These are phyloP conservation scores for Eimeria maxima DNA, from an alignment of 169 alveolate species.

Conservation along the genomic window DNA sequence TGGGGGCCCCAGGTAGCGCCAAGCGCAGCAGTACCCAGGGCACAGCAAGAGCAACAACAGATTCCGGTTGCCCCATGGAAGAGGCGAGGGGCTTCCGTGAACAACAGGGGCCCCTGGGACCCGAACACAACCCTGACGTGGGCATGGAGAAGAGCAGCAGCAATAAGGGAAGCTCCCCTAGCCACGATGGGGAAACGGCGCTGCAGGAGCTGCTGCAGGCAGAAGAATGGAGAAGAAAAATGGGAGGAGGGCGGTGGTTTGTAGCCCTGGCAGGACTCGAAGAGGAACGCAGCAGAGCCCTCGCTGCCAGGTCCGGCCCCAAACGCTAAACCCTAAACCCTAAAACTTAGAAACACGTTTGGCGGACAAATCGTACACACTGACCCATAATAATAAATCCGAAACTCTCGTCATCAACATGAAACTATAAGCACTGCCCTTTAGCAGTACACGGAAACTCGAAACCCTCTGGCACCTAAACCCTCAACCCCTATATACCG, in stretches of 20 bases:
- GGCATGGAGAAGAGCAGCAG: too few species aligned
- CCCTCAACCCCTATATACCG: background rate
- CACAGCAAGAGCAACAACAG: background rate
- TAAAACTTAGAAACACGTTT: background rate
- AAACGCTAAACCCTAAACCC: background rate
- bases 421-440: too few species aligned
- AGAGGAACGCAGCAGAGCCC: conserved; percentile 53
- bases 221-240: background rate
- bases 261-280: conserved; percentile 44
- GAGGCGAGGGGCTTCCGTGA: background rate
- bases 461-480: too few species aligned
- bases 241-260: conserved; percentile 74
- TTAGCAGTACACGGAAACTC: too few species aligned
- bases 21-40: background rate
- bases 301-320: conserved; percentile 53
- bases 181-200: background rate
- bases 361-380: background rate
- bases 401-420: background rate
- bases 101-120: background rate
- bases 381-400: background rate
- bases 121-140: background rate
- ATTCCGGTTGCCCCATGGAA: background rate
- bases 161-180: too few species aligned
- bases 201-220: background rate
- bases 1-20: background rate